Evolutionary conservation across 2,329 filamentous ascomycete species (phyloP), one percentile per base, ranked within the genome.

Genomic region (Blumeriella jaapii): DNA sequence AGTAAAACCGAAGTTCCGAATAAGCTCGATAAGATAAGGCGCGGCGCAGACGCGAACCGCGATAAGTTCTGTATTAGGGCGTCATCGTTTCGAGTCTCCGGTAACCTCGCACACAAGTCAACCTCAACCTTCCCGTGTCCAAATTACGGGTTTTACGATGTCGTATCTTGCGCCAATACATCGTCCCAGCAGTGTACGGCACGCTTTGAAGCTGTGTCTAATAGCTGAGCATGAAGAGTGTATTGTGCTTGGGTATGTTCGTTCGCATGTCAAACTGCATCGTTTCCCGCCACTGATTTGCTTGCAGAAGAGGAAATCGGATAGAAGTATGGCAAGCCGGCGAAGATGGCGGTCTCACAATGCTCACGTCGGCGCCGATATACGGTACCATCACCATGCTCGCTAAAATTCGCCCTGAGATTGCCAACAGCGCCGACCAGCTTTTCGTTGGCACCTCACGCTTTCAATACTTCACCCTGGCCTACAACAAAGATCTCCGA

Each of bases 151-250:
- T 12, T 29, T 39, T 31, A 47, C 13, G 16, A 98, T 98, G 91
- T 82, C 91, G 34, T 98, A 96, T 59, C 67, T 98, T 53, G 86
- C 85, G 42, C 87, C 91, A 24, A 91, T 98, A 38, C 91, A 98
- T 59, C 73, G 78, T 51, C 82, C 91, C 15, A 95, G 84, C 58
- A 93, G 85, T 63, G 78, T 95, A 45, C 78, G 87, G 36, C 82
- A 94, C 70, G 89, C 87, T 10, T 59, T 96, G 47, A 83, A 80
- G 55, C 69, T 89, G 41, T 77, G 75, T 50, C 78, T 96, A 50
- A 65, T 93, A 33, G 70, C 73, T 27, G 63, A 74, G 4, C 74
- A 82, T 32, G 74, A 86, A 42, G 82, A 93, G 51, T 86, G 83
- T 50, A 66, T 98, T 44, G 75, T 95, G 34, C 68, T 95, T 53